phyloP scores from a whole-genome alignment of 2,329 filamentous ascomycete genomes.

The Simplicillium aogashimaense region DNA sequence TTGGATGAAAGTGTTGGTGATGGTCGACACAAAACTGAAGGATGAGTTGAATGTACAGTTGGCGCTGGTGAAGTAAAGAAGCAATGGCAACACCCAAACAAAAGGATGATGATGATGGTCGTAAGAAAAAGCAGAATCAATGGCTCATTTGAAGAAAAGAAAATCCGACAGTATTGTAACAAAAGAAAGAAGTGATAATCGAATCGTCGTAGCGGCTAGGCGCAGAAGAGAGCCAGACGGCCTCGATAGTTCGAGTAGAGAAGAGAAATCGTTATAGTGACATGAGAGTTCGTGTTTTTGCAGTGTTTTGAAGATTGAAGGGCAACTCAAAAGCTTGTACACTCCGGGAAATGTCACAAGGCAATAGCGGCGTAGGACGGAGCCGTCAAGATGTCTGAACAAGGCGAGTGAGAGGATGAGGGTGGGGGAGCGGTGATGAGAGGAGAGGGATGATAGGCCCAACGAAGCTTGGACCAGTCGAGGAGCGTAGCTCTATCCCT shows the following conservation, averaged over 20 bases:
- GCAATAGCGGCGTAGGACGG: slow-evolving; percentile 16
- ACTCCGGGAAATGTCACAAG: slow-evolving; percentile 8
- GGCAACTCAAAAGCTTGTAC: slow-evolving; percentile 4
- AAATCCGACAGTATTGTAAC: slow-evolving; percentile 17
- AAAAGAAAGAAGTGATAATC: slow-evolving; percentile 24
- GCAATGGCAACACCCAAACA: slow-evolving; percentile 13
- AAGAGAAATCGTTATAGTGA: slow-evolving; percentile 32
- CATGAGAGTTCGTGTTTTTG: slow-evolving; percentile 21
- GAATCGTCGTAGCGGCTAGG: slow-evolving; percentile 19
- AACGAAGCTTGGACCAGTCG: slow-evolving; percentile 13
- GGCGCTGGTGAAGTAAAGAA: slow-evolving; percentile 13
- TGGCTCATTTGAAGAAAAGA: slow-evolving; percentile 29
- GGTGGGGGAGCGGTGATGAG: neutral
- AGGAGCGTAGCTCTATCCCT: slow-evolving; percentile 17
- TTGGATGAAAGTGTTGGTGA: slow-evolving; percentile 5
- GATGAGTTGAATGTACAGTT: slow-evolving; percentile 22
- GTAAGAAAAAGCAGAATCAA: slow-evolving; percentile 22
- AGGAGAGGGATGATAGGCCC: neutral
- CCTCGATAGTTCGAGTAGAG: slow-evolving; percentile 20
- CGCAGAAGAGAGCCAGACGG: slow-evolving; percentile 16
- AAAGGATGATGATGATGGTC: slow-evolving; percentile 17
- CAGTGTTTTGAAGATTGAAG: slow-evolving; percentile 17
- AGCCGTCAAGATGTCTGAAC: slow-evolving; percentile 14
- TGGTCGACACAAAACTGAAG: slow-evolving; percentile 11
- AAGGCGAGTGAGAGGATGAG: slow-evolving; percentile 3